Conservation (phyloP, 2,329 filamentous ascomycete species). For the Mollisia scopiformis region DNA sequence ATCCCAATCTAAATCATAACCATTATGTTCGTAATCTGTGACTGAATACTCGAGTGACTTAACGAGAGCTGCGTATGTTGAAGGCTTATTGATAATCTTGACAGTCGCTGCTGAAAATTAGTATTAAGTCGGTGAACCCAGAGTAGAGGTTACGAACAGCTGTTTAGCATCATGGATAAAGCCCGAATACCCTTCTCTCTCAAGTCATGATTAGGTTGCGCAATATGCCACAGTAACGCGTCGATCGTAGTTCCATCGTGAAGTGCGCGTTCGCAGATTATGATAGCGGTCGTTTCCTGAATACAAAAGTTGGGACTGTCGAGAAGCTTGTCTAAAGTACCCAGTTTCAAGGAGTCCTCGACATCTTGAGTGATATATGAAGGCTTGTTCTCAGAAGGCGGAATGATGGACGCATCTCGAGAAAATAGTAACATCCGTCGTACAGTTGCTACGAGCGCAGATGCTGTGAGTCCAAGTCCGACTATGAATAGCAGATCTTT, state of each 20-base stretch:
- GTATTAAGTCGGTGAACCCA: background rate
- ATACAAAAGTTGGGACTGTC: slow-evolving; percentile 74
- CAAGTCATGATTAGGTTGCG: slow-evolving; percentile 59
- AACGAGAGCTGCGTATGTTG: slow-evolving; percentile 53
- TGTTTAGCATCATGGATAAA: slow-evolving; percentile 57
- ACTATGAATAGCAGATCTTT: slow-evolving; percentile 33
- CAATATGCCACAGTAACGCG: slow-evolving; percentile 59
- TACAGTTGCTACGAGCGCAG: slow-evolving; percentile 60
- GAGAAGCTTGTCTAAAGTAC: slow-evolving; percentile 69
- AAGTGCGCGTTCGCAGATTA: slow-evolving; percentile 58
- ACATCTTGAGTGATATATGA: slow-evolving; percentile 77
- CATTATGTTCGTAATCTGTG: slow-evolving; percentile 51
- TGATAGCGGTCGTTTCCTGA: slow-evolving; percentile 66
- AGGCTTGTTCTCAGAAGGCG: slow-evolving; percentile 64
- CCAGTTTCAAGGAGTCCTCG: slow-evolving; percentile 69
- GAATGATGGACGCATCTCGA: slow-evolving; percentile 68
- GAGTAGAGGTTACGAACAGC: slow-evolving; percentile 38
- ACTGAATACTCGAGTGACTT: slow-evolving; percentile 60
- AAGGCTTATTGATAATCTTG: slow-evolving; percentile 31
- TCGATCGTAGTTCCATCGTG: slow-evolving; percentile 59
- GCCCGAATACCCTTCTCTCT: slow-evolving; percentile 60
- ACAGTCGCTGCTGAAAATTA: slow-evolving; percentile 26
- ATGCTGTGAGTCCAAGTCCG: slow-evolving; percentile 52
- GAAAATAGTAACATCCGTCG: slow-evolving; percentile 60
- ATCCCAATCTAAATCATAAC: slow-evolving; percentile 61